Conservation (phyloP, 2,329 filamentous ascomycete species). For the Ophiostoma ips region DNA sequence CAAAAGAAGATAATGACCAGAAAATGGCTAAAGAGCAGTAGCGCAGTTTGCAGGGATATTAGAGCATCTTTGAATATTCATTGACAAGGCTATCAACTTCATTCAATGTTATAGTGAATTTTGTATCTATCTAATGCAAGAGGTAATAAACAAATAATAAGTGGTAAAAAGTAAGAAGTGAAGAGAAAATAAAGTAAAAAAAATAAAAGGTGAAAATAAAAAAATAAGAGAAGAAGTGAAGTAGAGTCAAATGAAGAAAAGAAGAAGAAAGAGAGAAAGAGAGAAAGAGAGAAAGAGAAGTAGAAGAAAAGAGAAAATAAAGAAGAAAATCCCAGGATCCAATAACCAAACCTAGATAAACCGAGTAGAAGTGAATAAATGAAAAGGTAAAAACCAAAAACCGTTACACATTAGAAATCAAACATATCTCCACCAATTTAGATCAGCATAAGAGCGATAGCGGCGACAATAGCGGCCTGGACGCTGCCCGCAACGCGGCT, state of each 20-base stretch:
- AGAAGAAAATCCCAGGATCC: not conserved
- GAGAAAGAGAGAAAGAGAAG: not conserved
- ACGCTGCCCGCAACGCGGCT: conserved; percentile 36
- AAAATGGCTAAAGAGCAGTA: too few species aligned
- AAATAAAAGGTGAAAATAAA: not conserved
- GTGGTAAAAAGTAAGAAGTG: too few species aligned
- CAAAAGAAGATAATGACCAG: too few species aligned
- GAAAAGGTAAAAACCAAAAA: too few species aligned
- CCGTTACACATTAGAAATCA: not conserved
- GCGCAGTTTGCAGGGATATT: too few species aligned
- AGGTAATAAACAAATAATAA: not conserved
- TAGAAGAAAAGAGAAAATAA: not conserved
- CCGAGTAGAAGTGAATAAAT: too few species aligned
- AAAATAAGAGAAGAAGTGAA: not conserved
- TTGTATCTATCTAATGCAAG: too few species aligned
- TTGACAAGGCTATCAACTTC: too few species aligned
- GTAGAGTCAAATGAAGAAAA: not conserved
- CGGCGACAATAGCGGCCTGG: conserved; percentile 34
- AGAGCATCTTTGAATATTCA: too few species aligned
- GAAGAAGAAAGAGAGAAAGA: not conserved
- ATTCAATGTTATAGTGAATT: too few species aligned
- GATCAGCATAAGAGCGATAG: conserved; percentile 36
- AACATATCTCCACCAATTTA: conserved; percentile 22
- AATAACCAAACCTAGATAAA: too few species aligned
- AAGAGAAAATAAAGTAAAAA: not conserved